Evolutionary conservation across 2,329 filamentous ascomycete species (phyloP), one percentile per base, ranked within the genome.

Genomic region (Venturia pyrina): DNA sequence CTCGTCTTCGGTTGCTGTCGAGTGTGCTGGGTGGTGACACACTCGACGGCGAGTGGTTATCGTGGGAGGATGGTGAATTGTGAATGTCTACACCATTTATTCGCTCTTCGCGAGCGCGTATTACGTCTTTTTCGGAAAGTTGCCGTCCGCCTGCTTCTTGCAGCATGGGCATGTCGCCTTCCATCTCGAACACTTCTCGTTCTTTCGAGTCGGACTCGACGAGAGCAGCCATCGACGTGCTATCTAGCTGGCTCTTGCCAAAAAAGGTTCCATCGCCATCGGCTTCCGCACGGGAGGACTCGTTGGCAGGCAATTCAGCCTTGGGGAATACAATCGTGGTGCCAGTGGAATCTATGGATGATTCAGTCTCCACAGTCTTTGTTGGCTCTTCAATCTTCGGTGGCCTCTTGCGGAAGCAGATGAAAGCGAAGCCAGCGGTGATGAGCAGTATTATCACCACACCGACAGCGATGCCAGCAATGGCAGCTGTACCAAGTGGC

Each of bases 91-190:
- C 72, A 17, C 80, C 80, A 62, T 82, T 81, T 70, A 79, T 79
- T 61, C 76, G 71, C 66, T 72, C 72, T 70, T 81, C 79, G 21
- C 80, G 75, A 24, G 76, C 73, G 66, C 76, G 72, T 72, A 81
- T 76, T 44, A 78, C 76, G 66, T 82, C 79, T 68, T 82, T 82
- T 70, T 82, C 80, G 24, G 75, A 77, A 44, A 81, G 71, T 67
- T 78, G 74, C 21, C 76, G 77, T 40, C 79, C 79, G 62, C 77
- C 80, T 60, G 79, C 80, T 71, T 82, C 79, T 67, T 80, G 81
- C 65, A 80, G 79, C 53, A 79, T 78, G 19, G 81, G 82, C 72
- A 86, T 81, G 11, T 83, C 83, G 1, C 84, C 84, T 0, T 81
- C 80, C 72, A 81, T 84, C 57, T 80, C 83, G 65, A 75, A 80